Evolutionary conservation across 352 stramenopile species (phyloP).

Genomic region (Plasmopara viticola): DNA sequence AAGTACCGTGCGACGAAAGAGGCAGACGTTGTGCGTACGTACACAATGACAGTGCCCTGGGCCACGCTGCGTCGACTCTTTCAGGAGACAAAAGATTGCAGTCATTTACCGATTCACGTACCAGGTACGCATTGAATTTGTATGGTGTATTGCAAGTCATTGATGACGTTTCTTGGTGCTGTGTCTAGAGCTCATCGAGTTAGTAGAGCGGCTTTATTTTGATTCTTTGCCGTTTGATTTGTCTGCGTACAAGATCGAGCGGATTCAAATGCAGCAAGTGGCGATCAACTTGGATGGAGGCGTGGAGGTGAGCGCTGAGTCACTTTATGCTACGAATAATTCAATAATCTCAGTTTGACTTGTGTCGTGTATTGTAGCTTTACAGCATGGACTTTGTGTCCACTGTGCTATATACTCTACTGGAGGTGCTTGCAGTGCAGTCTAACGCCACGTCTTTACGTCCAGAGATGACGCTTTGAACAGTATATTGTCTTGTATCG

Average conservation of each 20-base stretch:
- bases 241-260: conserved; percentile 41
- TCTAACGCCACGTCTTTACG: conserved; percentile 26
- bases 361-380: conserved; percentile 23
- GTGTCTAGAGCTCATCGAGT: conserved; percentile 41
- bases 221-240: conserved; percentile 46
- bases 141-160: conserved; percentile 4
- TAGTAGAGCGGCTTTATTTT: conserved; percentile 50
- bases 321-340: background rate
- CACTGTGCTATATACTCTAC: conserved; percentile 34
- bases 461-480: conserved; percentile 40
- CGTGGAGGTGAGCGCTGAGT: conserved; percentile 32
- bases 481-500: background rate
- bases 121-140: conserved; percentile 20
- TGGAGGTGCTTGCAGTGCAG: conserved; percentile 42
- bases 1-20: conserved; percentile 42
- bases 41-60: conserved; percentile 61
- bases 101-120: conserved; percentile 9
- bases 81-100: conserved; percentile 25
- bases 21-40: conserved; percentile 37
- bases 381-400: conserved; percentile 45
- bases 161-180: conserved; percentile 10
- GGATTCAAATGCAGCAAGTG: conserved; percentile 45
- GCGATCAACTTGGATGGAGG: conserved; percentile 31
- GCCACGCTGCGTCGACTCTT: conserved; percentile 36
- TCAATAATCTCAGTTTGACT: conserved; percentile 1